Base-by-base conservation (phyloP, 495 filamentous ascomycete species). In the Aspergillus bertholletiae region DNA sequence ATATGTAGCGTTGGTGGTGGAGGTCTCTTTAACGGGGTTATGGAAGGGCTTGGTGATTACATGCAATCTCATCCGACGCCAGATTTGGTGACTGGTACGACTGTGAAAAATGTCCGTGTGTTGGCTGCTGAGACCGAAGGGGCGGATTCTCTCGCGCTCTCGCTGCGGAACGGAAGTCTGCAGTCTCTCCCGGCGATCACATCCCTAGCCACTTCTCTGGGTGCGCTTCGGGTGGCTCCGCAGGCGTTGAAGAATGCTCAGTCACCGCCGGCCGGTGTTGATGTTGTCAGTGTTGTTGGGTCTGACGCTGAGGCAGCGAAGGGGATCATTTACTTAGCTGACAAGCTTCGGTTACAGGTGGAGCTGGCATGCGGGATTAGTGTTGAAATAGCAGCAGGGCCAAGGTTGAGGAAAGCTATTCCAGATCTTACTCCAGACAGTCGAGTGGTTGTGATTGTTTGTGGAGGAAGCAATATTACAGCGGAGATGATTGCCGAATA, bases 1-100 rank as follows among this genome's bases (percentile, higher is more conserved):
- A 78, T 96, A 12, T 92, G 88, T 63, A 87, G 78, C 54, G 90
- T 96, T 39, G 93, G 93, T 11, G 93, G 93, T 7, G 93, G 93
- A 2, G 93, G 93, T 0, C 69, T 97, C 46, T 80, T 96, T 32
- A 86, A 83, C 55, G 93, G 93, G 0, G 55, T 96, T 5, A 75
- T 89, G 67, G 67, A 80, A 52, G 91, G 89, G 1, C 57, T 96
- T 1, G 79, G 84, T 55, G 55, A 63, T 26, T 69, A 78, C 62
- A 63, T 72, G 13, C 55, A 63, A 50, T 23, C 48, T 26, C 39
- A 64, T 15, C 20, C 39, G 20, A 22, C 18, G 17, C 20, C 39
- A 22, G 39, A 43, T 43, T 3, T 22, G 13, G 13, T 35, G 17
- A 24, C 37, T 1, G 28, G 21, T 6, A 9, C 5, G 15, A 11